Conservation (phyloP, 371 early-diverging fungal genomes). For the Zopfochytrium polystomum region DNA sequence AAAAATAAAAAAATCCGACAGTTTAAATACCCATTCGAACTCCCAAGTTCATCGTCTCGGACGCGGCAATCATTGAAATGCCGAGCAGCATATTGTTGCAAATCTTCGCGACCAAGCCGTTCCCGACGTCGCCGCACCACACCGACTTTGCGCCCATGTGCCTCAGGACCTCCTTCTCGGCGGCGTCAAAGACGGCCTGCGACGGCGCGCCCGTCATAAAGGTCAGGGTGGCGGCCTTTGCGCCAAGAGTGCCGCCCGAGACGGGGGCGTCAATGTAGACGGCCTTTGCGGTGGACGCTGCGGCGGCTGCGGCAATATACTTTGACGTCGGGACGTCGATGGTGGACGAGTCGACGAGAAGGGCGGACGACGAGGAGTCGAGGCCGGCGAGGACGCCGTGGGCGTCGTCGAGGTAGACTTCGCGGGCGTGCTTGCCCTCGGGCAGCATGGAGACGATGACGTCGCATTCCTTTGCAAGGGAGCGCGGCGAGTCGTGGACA, state of each 20-base stretch:
- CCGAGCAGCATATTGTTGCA: constrained; percentile 97
- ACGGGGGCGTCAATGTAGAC: constrained; percentile 93
- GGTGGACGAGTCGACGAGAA: constrained; percentile 88
- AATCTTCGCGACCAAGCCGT: constrained; percentile 92
- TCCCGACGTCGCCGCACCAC: constrained; percentile 76
- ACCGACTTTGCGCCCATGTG: constrained; percentile 93
- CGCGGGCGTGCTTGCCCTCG: constrained; percentile 63
- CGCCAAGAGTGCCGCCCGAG: constrained; percentile 89
- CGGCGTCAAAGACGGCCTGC: constrained; percentile 56
- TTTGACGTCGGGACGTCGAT: constrained; percentile 75
- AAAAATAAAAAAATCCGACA: no score
- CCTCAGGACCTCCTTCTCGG: constrained; percentile 60
- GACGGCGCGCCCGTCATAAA: constrained; percentile 92
- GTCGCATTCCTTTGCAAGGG: constrained; percentile 67
- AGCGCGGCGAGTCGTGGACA: constrained; percentile 51
- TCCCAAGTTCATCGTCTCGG: constrained; percentile 91
- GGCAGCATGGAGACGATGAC: constrained; percentile 94
- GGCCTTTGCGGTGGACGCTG: no score
- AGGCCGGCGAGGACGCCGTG: constrained; percentile 25
- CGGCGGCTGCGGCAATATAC: constrained; percentile 61
- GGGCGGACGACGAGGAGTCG: constrained; percentile 41
- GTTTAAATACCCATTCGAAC: no score
- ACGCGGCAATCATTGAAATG: constrained; percentile 87
- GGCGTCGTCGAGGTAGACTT: constrained; percentile 69
- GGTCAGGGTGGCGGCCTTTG: constrained; percentile 86